A percentile compares a stretch with the other conserved stretches of the same genome.
Conservation (phyloP, 2,329 filamentous ascomycete genomes). For the Xylariales sp. region DNA sequence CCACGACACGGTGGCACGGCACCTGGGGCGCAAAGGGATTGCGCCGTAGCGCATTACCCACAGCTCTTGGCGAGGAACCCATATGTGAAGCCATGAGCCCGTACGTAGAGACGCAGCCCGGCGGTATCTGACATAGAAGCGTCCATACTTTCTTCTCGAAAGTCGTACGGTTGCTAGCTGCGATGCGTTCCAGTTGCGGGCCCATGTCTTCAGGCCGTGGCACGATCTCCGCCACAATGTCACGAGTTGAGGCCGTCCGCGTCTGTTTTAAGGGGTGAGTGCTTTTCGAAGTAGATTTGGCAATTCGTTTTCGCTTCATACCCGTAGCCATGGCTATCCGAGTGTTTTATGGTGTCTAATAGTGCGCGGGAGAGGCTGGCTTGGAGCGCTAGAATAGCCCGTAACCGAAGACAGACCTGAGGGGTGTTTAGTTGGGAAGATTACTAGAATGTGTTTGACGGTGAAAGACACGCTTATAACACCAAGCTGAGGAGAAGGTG, state of each 20-base stretch:
- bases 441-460: not conserved
- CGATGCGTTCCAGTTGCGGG: constrained; percentile 59
- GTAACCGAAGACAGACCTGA: not conserved
- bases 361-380: not conserved
- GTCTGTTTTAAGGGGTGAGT: constrained; percentile 29
- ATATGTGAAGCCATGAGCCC: constrained; percentile 70
- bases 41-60: constrained; percentile 65
- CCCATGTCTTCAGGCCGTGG: constrained; percentile 49
- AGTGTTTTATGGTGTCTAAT: not conserved
- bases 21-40: constrained; percentile 83
- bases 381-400: not conserved
- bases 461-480: constrained; percentile 16
- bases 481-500: not conserved
- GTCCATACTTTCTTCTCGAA: constrained; percentile 76
- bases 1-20: constrained; percentile 84
- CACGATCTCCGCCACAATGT: constrained; percentile 16
- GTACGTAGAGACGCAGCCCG: constrained; percentile 82
- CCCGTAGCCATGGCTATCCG: constrained; percentile 40
- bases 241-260: constrained; percentile 20
- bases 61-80: constrained; percentile 54
- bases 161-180: constrained; percentile 57
- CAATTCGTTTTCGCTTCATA: constrained; percentile 46
- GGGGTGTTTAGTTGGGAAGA: not conserved
- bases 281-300: constrained; percentile 11
- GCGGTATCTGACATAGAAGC: constrained; percentile 80